Conservation (phyloP, 768 basidiomycete genomes). For the Coprinopsis sp. region DNA sequence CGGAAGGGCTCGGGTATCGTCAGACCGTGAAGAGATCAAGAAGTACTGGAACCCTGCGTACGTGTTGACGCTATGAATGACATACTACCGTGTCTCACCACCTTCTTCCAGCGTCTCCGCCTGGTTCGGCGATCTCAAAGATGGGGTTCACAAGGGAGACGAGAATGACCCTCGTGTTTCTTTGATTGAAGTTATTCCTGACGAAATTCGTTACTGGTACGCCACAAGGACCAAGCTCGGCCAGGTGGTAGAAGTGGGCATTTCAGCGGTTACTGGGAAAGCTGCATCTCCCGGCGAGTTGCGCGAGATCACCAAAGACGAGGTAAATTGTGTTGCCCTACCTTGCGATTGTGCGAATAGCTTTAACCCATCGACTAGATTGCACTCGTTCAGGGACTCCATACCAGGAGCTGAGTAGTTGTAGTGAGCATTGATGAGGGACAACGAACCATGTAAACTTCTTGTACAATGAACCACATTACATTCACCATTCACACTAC, state of each 20-base stretch:
- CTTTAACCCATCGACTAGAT: too few species aligned
- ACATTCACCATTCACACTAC: too few species aligned
- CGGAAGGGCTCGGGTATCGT: slow-evolving; percentile 62
- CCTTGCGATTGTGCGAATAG: background rate
- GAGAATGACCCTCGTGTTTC: slow-evolving; percentile 74
- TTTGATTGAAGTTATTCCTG: slow-evolving; percentile 72
- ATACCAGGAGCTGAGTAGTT: too few species aligned
- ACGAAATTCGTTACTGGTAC: slow-evolving; percentile 80
- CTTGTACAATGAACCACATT: too few species aligned
- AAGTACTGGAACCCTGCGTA: slow-evolving; percentile 60
- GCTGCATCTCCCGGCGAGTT: slow-evolving; percentile 71
- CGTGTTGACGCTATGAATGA: slow-evolving; percentile 13
- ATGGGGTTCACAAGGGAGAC: slow-evolving; percentile 82
- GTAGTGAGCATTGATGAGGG: too few species aligned
- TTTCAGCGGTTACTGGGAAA: slow-evolving; percentile 57
- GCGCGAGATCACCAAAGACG: slow-evolving; percentile 64
- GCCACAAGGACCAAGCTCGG: slow-evolving; percentile 56
- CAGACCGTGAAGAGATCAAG: slow-evolving; percentile 59
- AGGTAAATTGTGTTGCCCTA: slow-evolving; percentile 42
- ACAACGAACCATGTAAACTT: too few species aligned
- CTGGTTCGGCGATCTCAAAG: slow-evolving; percentile 86
- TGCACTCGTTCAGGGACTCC: slow-evolving; percentile 37
- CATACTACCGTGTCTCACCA: background rate
- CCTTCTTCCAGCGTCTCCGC: slow-evolving; percentile 46
- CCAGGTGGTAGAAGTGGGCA: slow-evolving; percentile 55